Percentiles rank a stretch among this genome's conserved stretches.
Evolutionary conservation across 2,329 filamentous ascomycete species (phyloP).

Genomic region (Penicillium sp.): DNA sequence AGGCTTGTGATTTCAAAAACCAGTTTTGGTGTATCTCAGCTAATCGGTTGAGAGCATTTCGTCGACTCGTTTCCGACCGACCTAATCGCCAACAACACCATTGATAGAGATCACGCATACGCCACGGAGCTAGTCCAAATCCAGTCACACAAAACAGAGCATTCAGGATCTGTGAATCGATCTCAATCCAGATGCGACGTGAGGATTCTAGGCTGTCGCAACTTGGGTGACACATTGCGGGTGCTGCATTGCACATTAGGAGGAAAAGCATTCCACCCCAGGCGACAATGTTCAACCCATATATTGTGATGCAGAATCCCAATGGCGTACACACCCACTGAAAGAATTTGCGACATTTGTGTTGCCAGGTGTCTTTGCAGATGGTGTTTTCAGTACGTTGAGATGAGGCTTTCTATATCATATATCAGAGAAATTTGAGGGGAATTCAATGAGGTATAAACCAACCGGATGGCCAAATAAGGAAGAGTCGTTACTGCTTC

Average conservation of each 20-base stretch:
- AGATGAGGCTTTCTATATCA: not conserved
- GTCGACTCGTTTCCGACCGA: constrained; percentile 42
- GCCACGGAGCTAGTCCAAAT: constrained; percentile 82
- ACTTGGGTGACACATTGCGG: constrained; percentile 53
- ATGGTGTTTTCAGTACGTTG: not conserved
- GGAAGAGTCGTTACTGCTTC: not conserved
- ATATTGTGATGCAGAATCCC: constrained; percentile 76
- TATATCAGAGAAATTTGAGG: not conserved
- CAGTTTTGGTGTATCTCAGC: constrained; percentile 47
- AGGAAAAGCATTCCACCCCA: constrained; percentile 93
- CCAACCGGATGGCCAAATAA: not conserved
- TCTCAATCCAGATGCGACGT: constrained; percentile 82
- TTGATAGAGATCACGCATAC: constrained; percentile 77
- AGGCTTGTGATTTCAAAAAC: not conserved
- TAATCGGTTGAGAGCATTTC: not conserved
- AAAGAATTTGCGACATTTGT: not conserved
- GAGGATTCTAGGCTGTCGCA: constrained; percentile 75
- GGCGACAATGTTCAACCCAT: constrained; percentile 78
- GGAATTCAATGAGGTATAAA: not conserved
- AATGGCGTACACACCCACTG: constrained; percentile 71
- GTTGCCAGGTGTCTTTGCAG: not conserved
- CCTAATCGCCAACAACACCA: constrained; percentile 64
- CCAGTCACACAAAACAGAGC: constrained; percentile 84
- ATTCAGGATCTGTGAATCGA: constrained; percentile 79
- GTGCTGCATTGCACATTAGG: constrained; percentile 72